Percentiles rank a stretch among this genome's conserved stretches.
Evolutionary conservation across 805 yeast species (phyloP).

Genomic region (Zygotorulaspora florentina): DNA sequence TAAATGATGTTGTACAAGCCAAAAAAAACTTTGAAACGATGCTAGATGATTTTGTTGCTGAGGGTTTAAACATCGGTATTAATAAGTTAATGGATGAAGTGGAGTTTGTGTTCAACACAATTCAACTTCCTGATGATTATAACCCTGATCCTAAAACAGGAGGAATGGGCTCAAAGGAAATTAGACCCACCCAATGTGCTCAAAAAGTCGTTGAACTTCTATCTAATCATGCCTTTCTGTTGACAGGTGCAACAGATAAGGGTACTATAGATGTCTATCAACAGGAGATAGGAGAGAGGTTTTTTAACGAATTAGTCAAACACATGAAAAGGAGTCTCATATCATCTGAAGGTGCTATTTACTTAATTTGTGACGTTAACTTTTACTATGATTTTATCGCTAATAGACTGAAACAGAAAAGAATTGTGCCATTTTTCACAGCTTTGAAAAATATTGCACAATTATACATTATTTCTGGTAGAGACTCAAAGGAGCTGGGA

Average conservation of each 20-base stretch:
- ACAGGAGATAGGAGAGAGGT: conserved; percentile 87
- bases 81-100: conserved; percentile 83
- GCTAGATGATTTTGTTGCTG: conserved; percentile 86
- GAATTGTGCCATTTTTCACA: conserved; percentile 69
- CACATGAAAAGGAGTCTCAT: conserved; percentile 68
- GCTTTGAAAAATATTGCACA: conserved; percentile 84
- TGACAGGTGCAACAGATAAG: conserved; percentile 81
- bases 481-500: conserved; percentile 79
- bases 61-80: conserved; percentile 88
- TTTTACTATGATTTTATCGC: conserved; percentile 69
- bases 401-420: conserved; percentile 52
- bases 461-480: conserved; percentile 60
- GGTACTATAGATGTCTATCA: conserved; percentile 87
- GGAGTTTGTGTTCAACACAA: conserved; percentile 52
- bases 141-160: conserved; percentile 40
- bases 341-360: conserved; percentile 78
- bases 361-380: conserved; percentile 77
- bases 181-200: conserved; percentile 64
- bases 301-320: conserved; percentile 71
- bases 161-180: conserved; percentile 18
- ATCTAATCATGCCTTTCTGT: conserved; percentile 63
- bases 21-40: conserved; percentile 77
- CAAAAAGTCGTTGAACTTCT: conserved; percentile 55
- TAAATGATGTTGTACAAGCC: conserved; percentile 69
- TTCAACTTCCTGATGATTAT: conserved; percentile 59